Evolutionary conservation across 768 basidiomycete genomes (phyloP).

Genomic region (Thelephora ganbajun): DNA sequence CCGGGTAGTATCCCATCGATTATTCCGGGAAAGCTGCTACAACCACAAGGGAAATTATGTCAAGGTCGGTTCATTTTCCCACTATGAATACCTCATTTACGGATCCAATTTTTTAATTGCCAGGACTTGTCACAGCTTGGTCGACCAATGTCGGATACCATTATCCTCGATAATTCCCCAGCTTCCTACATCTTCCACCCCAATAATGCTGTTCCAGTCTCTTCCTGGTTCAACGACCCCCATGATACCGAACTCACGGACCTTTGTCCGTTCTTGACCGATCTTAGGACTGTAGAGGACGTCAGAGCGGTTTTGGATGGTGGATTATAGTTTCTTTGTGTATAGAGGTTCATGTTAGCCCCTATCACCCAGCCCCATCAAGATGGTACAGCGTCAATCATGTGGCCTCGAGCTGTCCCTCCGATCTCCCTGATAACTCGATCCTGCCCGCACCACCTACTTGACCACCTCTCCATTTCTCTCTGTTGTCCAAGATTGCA

Average conservation of each 20-base stretch:
- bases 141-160: conserved; percentile 83
- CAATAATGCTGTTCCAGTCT: conserved; percentile 97
- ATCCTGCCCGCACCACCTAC: too few relatives aligned
- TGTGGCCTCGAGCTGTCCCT: too few relatives aligned
- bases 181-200: conserved; percentile 99
- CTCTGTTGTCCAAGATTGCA: too few relatives aligned
- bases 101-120: neutral
- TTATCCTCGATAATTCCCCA: conserved; percentile 98
- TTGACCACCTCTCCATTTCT: too few relatives aligned
- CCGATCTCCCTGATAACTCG: too few relatives aligned
- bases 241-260: conserved; percentile 97
- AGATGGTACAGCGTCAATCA: too few relatives aligned
- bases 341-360: neutral
- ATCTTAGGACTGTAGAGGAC: conserved; percentile 75
- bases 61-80: conserved; percentile 45
- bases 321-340: conserved; percentile 34
- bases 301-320: conserved; percentile 87
- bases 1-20: conserved; percentile 81
- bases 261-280: conserved; percentile 85
- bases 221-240: conserved; percentile 99
- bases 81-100: neutral
- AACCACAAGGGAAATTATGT: conserved; percentile 99
- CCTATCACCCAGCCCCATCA: too few relatives aligned
- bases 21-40: conserved; percentile 98
- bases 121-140: conserved; percentile 97